Evolutionary conservation across 805 yeast species (phyloP).

Genomic region (Candida montana): DNA sequence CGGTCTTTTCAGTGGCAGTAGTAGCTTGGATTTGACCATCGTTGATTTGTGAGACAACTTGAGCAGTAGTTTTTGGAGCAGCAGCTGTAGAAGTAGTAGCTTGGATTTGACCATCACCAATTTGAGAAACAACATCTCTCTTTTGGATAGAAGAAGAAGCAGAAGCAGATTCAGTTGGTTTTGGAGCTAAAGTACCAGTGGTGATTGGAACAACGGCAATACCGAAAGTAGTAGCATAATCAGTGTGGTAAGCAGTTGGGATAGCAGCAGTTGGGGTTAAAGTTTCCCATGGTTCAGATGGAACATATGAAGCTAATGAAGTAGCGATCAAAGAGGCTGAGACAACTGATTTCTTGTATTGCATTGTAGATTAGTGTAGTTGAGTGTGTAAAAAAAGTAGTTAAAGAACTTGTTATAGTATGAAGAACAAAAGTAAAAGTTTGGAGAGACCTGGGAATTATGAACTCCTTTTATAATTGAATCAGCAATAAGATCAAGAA

Average conservation of each 20-base stretch:
- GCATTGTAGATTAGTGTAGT: conserved; percentile 29
- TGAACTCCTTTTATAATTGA: neutral
- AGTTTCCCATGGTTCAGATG: conserved; percentile 65
- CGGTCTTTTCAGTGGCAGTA: conserved; percentile 11
- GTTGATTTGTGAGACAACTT: conserved; percentile 2
- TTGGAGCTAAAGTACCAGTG: conserved; percentile 22
- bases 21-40: conserved; percentile 8
- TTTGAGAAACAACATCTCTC: conserved; percentile 20
- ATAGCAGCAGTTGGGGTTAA: conserved; percentile 57
- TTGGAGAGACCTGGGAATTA: neutral
- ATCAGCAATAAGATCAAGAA: neutral
- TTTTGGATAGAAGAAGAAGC: conserved; percentile 23
- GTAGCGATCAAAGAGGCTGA: conserved; percentile 37
- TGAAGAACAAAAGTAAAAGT: neutral
- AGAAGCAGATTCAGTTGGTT: conserved; percentile 24
- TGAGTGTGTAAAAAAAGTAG: neutral
- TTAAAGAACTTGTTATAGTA: neutral
- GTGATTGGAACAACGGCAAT: conserved; percentile 54
- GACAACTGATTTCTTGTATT: conserved; percentile 37
- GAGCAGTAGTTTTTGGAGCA: conserved; percentile 3
- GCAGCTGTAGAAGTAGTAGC: conserved; percentile 19
- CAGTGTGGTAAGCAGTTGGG: conserved; percentile 50
- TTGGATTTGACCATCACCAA: conserved; percentile 30
- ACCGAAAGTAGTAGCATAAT: conserved; percentile 56
- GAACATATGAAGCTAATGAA: conserved; percentile 57